phyloP scores from a whole-genome alignment of 2,329 filamentous ascomycete species.

The Leptographium wingfieldii region DNA sequence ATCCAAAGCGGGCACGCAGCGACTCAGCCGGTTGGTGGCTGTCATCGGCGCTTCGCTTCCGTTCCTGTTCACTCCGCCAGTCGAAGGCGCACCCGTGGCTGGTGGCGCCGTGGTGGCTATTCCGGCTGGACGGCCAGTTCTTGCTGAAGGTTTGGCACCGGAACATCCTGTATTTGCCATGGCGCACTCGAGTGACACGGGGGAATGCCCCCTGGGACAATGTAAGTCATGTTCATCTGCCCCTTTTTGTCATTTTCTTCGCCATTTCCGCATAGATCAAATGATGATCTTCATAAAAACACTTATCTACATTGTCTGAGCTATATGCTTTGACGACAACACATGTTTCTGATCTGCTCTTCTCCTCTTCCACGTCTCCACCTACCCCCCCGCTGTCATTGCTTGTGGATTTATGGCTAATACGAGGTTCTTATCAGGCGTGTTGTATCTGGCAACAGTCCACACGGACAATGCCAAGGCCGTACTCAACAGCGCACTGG shows the following conservation, averaged over 20 bases:
- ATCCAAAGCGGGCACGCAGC: slow-evolving; percentile 12
- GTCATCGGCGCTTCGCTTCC: slow-evolving; percentile 55
- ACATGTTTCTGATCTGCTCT: slow-evolving; percentile 14
- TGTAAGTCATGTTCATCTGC: slow-evolving; percentile 53
- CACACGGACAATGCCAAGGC: slow-evolving; percentile 22
- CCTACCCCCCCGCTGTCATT: slow-evolving; percentile 4
- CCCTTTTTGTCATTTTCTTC: background rate
- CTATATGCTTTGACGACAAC: slow-evolving; percentile 62
- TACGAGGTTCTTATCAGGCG: slow-evolving; percentile 14
- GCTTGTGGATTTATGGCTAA: background rate
- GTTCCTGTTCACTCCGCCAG: slow-evolving; percentile 53
- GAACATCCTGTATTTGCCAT: slow-evolving; percentile 44
- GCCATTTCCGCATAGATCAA: slow-evolving; percentile 12
- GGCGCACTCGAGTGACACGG: slow-evolving; percentile 78
- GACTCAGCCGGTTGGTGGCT: slow-evolving; percentile 49
- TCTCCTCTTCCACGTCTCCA: background rate
- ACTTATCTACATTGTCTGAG: slow-evolving; percentile 99
- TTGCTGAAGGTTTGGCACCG: slow-evolving; percentile 22
- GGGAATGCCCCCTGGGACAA: slow-evolving; percentile 80
- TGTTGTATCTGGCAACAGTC: slow-evolving; percentile 29
- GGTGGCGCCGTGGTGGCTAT: slow-evolving; percentile 61
- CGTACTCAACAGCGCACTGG: slow-evolving; percentile 28
- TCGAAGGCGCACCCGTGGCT: slow-evolving; percentile 65
- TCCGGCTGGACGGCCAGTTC: slow-evolving; percentile 44
- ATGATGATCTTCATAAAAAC: slow-evolving; percentile 83